Base-by-base conservation (phyloP, 768 basidiomycete genomes). In the Cyclocybe cylindracea region DNA sequence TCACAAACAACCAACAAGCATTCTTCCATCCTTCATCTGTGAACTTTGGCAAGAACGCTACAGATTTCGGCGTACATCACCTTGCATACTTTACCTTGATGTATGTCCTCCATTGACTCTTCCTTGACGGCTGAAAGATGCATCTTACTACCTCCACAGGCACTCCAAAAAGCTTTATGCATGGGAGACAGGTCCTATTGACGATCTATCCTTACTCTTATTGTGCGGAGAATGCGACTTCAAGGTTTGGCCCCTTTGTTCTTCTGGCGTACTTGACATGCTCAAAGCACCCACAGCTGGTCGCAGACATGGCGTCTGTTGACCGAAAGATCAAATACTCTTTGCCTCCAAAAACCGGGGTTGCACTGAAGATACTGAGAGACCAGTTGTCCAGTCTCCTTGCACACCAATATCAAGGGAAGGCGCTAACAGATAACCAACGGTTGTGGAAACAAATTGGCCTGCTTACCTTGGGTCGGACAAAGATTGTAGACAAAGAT, bases 131-230 rank as follows among this genome's bases (percentile, higher is more conserved):
- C 38, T 41, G 18, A 8, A 8, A 19, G 2, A 31, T 37, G 32
- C 48, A 31, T 53, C 31, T 35, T 19, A 48, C 18, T 10, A 8
- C 44, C 32, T 35, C 18, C 53, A 41, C 47, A 94, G 94, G 92
- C 93, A 94, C 64, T 95, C 94, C 6, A 97, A 93, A 71, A 93
- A 85, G 66, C 70, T 95, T 24, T 96, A 92, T 69, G 90, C 82
- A 13, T 97, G 94, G 94, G 96, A 98, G 68, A 93, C 89, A 0
- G 86, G 91, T 5, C 91, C 94, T 5, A 82, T 91, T 7, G 91
- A 97, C 56, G 91, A 96, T 58, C 67, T 90, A 24, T 83, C 91
- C 4, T 66, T 98, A 46, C 63, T 92, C 24, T 73, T 98, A 13
- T 71, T 98, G 1, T 98, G 94, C 53, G 96, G 96, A 7, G 96